phyloP scores from a whole-genome alignment of 192 early-diverging fungal genomes.

The Allomyces javanicus region DNA sequence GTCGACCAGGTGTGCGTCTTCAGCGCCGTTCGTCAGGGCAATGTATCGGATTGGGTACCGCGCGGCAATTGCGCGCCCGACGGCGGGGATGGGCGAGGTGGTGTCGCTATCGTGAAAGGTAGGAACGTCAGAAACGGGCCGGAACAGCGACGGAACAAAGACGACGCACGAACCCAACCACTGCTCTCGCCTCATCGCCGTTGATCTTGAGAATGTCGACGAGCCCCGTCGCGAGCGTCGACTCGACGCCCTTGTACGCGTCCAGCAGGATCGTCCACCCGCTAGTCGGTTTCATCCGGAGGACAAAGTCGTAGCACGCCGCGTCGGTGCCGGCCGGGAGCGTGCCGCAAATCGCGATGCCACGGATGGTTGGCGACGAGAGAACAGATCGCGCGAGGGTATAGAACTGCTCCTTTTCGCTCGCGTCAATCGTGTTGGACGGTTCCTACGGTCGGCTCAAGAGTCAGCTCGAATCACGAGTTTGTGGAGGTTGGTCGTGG shows the following conservation, averaged over 20 bases:
- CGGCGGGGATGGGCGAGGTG: not conserved
- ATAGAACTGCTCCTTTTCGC: not conserved
- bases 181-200: not conserved
- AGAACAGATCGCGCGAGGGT: not conserved
- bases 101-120: too few relatives aligned
- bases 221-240: not conserved
- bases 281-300: not conserved
- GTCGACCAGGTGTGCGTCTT: too few relatives aligned
- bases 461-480: not conserved
- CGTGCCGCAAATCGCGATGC: not conserved
- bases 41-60: not conserved
- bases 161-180: too few relatives aligned
- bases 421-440: not conserved
- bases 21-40: not conserved
- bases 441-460: not conserved
- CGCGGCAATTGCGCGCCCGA: not conserved
- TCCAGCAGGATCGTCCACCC: not conserved
- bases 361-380: not conserved
- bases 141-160: too few relatives aligned
- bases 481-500: too few relatives aligned
- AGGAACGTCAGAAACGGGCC: too few relatives aligned
- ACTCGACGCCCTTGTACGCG: not conserved
- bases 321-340: not conserved
- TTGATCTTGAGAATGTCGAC: slow-evolving; percentile 1
- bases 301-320: not conserved